Evolutionary conservation across 305 asterid species (phyloP).

Genomic region (Solanum hybrid): DNA sequence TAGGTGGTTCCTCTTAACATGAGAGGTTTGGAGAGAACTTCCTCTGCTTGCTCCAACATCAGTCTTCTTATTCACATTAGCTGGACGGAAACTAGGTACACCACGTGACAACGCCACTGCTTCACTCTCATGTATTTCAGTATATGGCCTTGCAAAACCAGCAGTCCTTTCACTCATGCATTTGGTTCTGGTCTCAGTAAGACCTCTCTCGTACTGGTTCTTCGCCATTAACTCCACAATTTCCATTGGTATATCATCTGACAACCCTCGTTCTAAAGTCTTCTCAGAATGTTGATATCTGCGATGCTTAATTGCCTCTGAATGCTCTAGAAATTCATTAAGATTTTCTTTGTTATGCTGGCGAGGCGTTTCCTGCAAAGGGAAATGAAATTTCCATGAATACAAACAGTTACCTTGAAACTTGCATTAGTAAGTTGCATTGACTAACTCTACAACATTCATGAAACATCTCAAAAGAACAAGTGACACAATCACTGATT

Average conservation of each 20-base stretch:
- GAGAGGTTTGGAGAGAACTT: constrained; percentile 10
- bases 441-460: background rate
- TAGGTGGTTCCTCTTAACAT: constrained; percentile 9
- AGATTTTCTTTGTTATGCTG: constrained; percentile 3
- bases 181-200: constrained; percentile 6
- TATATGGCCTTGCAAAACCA: constrained; percentile 2
- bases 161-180: background rate
- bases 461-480: background rate
- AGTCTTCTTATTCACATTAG: constrained; percentile 14
- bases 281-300: constrained; percentile 16
- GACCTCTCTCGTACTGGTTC: constrained; percentile 55
- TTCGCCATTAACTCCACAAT: constrained; percentile 71
- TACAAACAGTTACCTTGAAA: background rate
- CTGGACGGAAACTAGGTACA: constrained; percentile 16
- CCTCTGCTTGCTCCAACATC: constrained; percentile 7
- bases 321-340: constrained; percentile 26
- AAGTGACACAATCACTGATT: background rate
- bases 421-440: background rate
- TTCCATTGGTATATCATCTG: constrained; percentile 86
- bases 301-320: constrained; percentile 18
- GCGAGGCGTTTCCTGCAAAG: constrained; percentile 3
- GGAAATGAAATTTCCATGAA: background rate
- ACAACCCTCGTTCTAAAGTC: constrained; percentile 17
- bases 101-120: constrained; percentile 7
- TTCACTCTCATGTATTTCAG: constrained; percentile 20